These are phyloP conservation scores for Collybiopsis luxurians DNA, from an alignment of 768 basidiomycete genomes.

Conservation along the genomic window DNA sequence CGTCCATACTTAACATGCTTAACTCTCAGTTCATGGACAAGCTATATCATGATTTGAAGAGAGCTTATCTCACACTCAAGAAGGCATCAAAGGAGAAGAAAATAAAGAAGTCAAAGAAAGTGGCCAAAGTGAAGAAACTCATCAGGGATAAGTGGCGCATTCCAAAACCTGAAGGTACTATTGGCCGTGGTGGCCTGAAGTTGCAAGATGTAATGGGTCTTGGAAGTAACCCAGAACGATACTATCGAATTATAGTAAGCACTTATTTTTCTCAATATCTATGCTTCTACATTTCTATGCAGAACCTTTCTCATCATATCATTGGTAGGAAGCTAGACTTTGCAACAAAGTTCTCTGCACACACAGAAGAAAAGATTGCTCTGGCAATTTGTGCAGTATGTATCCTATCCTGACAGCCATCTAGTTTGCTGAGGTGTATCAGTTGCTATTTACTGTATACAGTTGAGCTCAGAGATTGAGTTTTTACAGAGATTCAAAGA, in stretches of 20 bases:
- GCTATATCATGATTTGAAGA: no score
- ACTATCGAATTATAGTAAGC: background rate
- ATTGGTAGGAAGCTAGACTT: background rate
- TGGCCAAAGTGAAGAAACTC: background rate
- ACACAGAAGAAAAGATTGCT: no score
- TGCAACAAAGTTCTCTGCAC: no score
- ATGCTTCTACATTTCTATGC: background rate
- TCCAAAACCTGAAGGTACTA: background rate
- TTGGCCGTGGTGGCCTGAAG: background rate
- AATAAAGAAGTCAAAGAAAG: background rate
- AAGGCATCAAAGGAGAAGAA: no score
- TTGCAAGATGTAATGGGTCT: background rate
- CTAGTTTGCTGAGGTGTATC: background rate
- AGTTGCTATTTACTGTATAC: background rate
- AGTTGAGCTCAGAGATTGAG: background rate
- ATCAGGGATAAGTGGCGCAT: background rate
- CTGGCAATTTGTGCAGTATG: no score
- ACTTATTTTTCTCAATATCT: background rate
- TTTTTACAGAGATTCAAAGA: background rate
- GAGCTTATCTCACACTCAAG: no score
- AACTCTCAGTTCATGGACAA: no score
- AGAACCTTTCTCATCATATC: background rate
- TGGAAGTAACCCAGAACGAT: background rate
- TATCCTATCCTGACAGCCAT: background rate
- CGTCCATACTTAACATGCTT: no score